Conservation (phyloP, 805 yeast genomes). For the Ogataea salicorniae region DNA sequence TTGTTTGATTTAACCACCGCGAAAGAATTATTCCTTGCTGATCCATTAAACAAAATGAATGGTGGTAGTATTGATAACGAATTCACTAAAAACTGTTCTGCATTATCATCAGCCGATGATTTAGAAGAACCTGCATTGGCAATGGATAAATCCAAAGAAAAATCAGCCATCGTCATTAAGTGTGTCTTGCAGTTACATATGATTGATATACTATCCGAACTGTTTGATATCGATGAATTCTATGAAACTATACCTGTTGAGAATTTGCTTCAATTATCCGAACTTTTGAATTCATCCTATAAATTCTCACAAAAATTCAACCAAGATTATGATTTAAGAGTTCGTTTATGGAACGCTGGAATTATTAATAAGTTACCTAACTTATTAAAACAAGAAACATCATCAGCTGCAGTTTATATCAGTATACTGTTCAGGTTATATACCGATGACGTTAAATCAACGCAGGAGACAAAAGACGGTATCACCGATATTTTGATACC, state of each 20-base stretch:
- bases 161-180: slow-evolving; percentile 79
- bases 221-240: slow-evolving; percentile 66
- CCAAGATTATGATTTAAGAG: slow-evolving; percentile 80
- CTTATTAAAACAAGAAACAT: slow-evolving; percentile 83
- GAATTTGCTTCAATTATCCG: slow-evolving; percentile 55
- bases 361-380: slow-evolving; percentile 91
- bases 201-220: slow-evolving; percentile 80
- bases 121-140: slow-evolving; percentile 24
- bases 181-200: slow-evolving; percentile 86
- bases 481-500: slow-evolving; percentile 57
- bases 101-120: slow-evolving; percentile 27
- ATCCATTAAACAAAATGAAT: slow-evolving; percentile 36
- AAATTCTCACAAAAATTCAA: slow-evolving; percentile 83
- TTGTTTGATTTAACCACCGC: slow-evolving; percentile 85
- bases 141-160: slow-evolving; percentile 44
- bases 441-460: slow-evolving; percentile 53
- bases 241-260: slow-evolving; percentile 64
- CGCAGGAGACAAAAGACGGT: slow-evolving; percentile 39
- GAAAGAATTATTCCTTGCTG: slow-evolving; percentile 65
- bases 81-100: slow-evolving; percentile 6
- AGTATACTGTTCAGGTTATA: slow-evolving; percentile 76
- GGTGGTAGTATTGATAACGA: slow-evolving; percentile 28
- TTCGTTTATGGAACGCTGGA: slow-evolving; percentile 87
- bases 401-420: slow-evolving; percentile 82
- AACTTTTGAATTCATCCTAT: slow-evolving; percentile 62